phyloP scores from a whole-genome alignment of 805 yeast species.

The Candida taoyuanica region DNA sequence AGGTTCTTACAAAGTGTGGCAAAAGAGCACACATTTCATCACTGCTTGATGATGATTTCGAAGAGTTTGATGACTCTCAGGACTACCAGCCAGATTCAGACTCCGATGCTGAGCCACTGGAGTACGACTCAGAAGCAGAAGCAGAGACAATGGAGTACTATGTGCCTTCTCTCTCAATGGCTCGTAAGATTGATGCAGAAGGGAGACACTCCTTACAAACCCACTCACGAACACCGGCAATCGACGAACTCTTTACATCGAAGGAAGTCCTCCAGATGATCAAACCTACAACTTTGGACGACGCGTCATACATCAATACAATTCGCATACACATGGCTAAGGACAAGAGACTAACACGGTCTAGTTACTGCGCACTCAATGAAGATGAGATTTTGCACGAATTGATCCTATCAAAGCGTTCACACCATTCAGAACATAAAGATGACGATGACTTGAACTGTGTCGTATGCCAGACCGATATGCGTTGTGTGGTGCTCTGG shows the following conservation, averaged over 20 bases:
- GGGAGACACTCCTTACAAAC: neutral
- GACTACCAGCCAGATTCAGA: constrained; percentile 30
- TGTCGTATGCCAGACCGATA: constrained; percentile 75
- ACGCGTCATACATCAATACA: constrained; percentile 13
- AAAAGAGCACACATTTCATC: constrained; percentile 1
- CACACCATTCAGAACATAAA: neutral
- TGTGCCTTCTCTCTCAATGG: constrained; percentile 12
- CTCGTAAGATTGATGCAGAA: constrained; percentile 9
- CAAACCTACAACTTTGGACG: constrained; percentile 27
- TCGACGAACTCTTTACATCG: constrained; percentile 20
- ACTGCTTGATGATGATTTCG: constrained; percentile 3
- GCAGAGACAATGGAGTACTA: constrained; percentile 18
- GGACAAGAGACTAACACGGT: constrained; percentile 31
- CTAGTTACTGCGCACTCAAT: constrained; percentile 29
- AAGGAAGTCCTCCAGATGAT: constrained; percentile 26
- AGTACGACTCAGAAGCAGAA: constrained; percentile 29
- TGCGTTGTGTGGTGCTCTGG: constrained; percentile 81
- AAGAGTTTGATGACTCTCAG: constrained; percentile 30
- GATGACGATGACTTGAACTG: constrained; percentile 42
- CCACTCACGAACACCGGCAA: constrained; percentile 2
- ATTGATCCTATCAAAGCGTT: constrained; percentile 27
- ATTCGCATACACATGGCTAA: constrained; percentile 20
- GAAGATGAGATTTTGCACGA: constrained; percentile 29
- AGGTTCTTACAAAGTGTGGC: neutral
- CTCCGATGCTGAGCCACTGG: constrained; percentile 27